Percentiles rank a stretch among this genome's conserved stretches.
Evolutionary conservation across 2,329 filamentous ascomycete genomes (phyloP).

Genomic region (Xylariaceae sp.): DNA sequence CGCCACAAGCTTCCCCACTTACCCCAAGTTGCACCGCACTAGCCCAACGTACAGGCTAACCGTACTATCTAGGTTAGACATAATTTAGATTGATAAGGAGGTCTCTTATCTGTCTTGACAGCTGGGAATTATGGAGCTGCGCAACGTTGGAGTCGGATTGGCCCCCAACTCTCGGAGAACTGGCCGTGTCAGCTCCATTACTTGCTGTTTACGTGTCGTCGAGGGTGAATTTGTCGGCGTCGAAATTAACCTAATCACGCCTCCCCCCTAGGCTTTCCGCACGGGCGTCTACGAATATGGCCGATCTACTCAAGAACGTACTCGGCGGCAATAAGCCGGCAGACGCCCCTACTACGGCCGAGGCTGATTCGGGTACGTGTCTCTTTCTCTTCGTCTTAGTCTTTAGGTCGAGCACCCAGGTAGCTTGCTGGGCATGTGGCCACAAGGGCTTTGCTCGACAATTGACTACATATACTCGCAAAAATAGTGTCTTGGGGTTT

Average conservation of each 20-base stretch:
- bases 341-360: constrained; percentile 45
- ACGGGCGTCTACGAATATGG: constrained; percentile 42
- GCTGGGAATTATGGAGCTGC: constrained; percentile 10
- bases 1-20: background rate
- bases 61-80: background rate
- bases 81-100: background rate
- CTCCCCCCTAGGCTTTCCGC: constrained; percentile 18
- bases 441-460: background rate
- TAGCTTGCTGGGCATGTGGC: background rate
- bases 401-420: background rate
- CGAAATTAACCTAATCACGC: constrained; percentile 8
- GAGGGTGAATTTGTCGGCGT: constrained; percentile 14
- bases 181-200: constrained; percentile 10
- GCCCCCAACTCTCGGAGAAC: constrained; percentile 15
- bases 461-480: background rate
- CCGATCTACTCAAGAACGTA: constrained; percentile 61
- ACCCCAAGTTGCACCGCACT: background rate
- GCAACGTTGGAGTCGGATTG: constrained; percentile 6
- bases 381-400: constrained; percentile 6
- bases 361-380: constrained; percentile 60
- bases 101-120: background rate
- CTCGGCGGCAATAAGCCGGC: constrained; percentile 64
- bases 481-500: too few species aligned
- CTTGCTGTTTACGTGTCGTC: constrained; percentile 3
- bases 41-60: background rate